Evolutionary conservation across 345 rosid genomes (phyloP).

Genomic region (Brassica cretica): DNA sequence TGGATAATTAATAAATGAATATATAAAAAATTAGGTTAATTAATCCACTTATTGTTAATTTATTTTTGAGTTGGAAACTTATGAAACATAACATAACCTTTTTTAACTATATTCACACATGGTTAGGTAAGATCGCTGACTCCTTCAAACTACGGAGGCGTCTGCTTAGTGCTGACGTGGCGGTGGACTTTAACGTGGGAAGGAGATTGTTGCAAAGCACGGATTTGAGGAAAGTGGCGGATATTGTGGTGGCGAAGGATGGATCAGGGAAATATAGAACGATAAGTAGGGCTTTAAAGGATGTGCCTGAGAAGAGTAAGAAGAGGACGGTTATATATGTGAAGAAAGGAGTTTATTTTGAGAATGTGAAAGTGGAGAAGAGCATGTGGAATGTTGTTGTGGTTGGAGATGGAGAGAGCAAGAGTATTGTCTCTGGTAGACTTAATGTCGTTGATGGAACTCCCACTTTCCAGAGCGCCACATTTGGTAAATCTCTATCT

Average conservation of each 20-base stretch:
- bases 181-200: slow-evolving; percentile 10
- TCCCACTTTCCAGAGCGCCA: slow-evolving; percentile 71
- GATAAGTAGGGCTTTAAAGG: slow-evolving; percentile 55
- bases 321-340: slow-evolving; percentile 66
- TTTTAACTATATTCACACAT: not conserved
- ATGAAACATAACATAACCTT: not conserved
- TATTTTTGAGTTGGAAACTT: not conserved
- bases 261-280: slow-evolving; percentile 73
- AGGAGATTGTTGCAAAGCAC: slow-evolving; percentile 46
- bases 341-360: slow-evolving; percentile 68
- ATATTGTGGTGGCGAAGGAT: slow-evolving; percentile 71
- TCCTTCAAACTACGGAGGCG: slow-evolving; percentile 54
- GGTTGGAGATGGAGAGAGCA: slow-evolving; percentile 72
- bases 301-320: slow-evolving; percentile 59
- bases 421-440: slow-evolving; percentile 57
- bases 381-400: slow-evolving; percentile 63
- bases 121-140: slow-evolving; percentile 38
- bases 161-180: slow-evolving; percentile 40
- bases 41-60: not conserved
- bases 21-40: not conserved
- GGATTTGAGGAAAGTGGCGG: slow-evolving; percentile 54
- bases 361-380: slow-evolving; percentile 74
- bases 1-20: not conserved
- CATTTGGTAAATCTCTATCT: slow-evolving; percentile 51
- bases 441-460: slow-evolving; percentile 73